Base-by-base conservation (phyloP, 2,329 filamentous ascomycete species). In the Sporothrix pseudoabietina region DNA sequence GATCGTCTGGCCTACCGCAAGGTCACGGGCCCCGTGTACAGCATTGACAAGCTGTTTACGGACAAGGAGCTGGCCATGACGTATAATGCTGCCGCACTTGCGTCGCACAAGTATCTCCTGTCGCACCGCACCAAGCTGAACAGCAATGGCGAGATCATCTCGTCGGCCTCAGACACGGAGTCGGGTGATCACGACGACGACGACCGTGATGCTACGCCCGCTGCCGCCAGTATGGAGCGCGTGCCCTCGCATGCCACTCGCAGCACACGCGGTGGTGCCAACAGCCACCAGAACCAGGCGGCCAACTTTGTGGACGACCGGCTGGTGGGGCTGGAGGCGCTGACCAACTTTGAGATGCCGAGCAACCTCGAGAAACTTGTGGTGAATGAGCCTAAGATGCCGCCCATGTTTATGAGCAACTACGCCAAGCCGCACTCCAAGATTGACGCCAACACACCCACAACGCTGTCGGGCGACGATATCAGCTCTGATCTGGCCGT, bases 41-140 rank as follows among this genome's bases (percentile, higher is more conserved):
- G 87, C 78, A 87, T 92, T 74, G 89, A 91, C 77, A 91, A 91
- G 82, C 85, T 92, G 52, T 92, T 92, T 69, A 91, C 89, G 0
- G 90, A 92, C 77, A 91, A 90, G 80, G 90, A 92, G 81, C 84
- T 92, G 41, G 85, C 87, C 4, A 86, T 91, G 83, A 88, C 88
- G 39, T 91, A 91, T 79, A 91, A 90, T 74, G 82, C 84, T 4
- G 87, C 90, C 5, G 89, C 89, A 41, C 77, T 90, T 26, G 89
- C 89, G 1, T 86, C 90, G 9, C 87, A 90, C 79, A 87, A 88
- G 75, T 87, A 89, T 77, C 84, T 91, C 73, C 80, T 90, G 71
- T 86, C 87, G 49, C 88, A 89, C 78, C 87, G 87, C 44, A 81
- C 82, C 47, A 84, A 86, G 69, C 79, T 83, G 47, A 83, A 85